These are phyloP conservation scores for Mycena polygramma DNA, from an alignment of 768 basidiomycete species.

Conservation along the genomic window DNA sequence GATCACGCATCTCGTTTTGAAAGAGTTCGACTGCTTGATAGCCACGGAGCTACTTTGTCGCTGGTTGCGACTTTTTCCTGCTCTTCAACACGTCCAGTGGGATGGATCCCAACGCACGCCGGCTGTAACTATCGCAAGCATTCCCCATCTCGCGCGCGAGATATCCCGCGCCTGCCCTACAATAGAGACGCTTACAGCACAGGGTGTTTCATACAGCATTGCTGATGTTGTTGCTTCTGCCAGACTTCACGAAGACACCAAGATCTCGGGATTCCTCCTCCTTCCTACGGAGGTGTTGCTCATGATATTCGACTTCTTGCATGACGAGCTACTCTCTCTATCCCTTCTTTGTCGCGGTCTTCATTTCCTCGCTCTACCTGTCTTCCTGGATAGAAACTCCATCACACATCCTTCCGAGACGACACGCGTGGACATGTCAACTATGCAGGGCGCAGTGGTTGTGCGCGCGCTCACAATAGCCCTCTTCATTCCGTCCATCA, in stretches of 20 bases:
- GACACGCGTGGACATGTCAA: not conserved
- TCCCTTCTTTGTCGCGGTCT: constrained; percentile 23
- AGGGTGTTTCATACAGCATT: constrained; percentile 2
- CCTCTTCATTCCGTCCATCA: constrained; percentile 21
- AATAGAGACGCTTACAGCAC: not conserved
- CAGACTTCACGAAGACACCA: not conserved
- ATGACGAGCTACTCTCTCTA: constrained; percentile 3
- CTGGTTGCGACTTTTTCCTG: constrained; percentile 22
- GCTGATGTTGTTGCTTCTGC: not conserved
- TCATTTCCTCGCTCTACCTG: constrained; percentile 20
- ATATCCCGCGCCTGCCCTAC: constrained; percentile 20
- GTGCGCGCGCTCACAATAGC: constrained; percentile 11
- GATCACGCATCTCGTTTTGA: constrained; percentile 19
- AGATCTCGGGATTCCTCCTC: not conserved
- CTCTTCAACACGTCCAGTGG: constrained; percentile 14
- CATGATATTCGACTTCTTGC: constrained; percentile 7
- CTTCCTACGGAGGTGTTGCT: constrained; percentile 23
- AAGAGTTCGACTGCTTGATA: constrained; percentile 3
- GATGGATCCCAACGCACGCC: too few relatives aligned
- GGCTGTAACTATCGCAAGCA: too few relatives aligned
- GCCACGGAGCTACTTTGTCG: not conserved
- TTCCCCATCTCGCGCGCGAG: constrained; percentile 9
- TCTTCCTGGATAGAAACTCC: constrained; percentile 7
- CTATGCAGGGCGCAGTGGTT: not conserved
- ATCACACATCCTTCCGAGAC: constrained; percentile 1